Conservation (phyloP, 2,329 filamentous ascomycete genomes). For the Tolypocladium tropicale region DNA sequence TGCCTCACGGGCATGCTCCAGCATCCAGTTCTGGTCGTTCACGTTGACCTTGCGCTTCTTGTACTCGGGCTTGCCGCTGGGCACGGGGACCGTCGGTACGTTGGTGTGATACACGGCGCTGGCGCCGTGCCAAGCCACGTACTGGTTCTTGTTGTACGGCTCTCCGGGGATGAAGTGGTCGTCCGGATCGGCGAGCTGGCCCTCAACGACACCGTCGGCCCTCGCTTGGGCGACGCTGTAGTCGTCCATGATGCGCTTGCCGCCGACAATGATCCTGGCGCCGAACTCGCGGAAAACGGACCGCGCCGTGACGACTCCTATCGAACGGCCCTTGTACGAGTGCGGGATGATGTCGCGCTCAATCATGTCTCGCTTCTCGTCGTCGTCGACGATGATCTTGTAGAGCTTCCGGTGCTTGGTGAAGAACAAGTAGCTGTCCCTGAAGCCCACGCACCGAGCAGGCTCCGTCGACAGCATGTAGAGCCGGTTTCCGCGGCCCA, state of each 20-base stretch:
- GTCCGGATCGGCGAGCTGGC: conserved; percentile 82
- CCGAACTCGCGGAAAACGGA: conserved; percentile 97
- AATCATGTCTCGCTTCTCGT: conserved; percentile 96
- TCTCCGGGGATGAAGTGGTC: conserved; percentile 70
- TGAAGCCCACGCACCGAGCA: conserved; percentile 90
- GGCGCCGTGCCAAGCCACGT: conserved; percentile 96
- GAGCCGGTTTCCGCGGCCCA: conserved; percentile 69
- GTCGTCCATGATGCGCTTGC: conserved; percentile 77
- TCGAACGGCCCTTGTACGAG: conserved; percentile 95
- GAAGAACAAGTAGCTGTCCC: conserved; percentile 98
- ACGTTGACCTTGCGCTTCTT: conserved; percentile 83
- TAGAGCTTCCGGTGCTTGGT: conserved; percentile 93
- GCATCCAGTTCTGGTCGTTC: conserved; percentile 92
- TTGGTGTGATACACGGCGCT: conserved; percentile 90
- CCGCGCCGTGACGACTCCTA: conserved; percentile 90
- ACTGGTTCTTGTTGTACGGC: conserved; percentile 97
- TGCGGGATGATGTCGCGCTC: conserved; percentile 92
- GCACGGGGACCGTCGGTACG: conserved; percentile 63
- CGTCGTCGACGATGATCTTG: conserved; percentile 96
- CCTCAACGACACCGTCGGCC: conserved; percentile 71
- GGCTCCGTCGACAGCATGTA: conserved; percentile 99
- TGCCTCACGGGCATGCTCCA: conserved; percentile 85
- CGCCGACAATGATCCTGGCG: conserved; percentile 85
- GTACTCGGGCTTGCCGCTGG: conserved; percentile 64
- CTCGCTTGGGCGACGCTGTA: conserved; percentile 71